These are phyloP conservation scores for Biscogniauxia sp. DNA, from an alignment of 2,329 filamentous ascomycete species.

Conservation along the genomic window DNA sequence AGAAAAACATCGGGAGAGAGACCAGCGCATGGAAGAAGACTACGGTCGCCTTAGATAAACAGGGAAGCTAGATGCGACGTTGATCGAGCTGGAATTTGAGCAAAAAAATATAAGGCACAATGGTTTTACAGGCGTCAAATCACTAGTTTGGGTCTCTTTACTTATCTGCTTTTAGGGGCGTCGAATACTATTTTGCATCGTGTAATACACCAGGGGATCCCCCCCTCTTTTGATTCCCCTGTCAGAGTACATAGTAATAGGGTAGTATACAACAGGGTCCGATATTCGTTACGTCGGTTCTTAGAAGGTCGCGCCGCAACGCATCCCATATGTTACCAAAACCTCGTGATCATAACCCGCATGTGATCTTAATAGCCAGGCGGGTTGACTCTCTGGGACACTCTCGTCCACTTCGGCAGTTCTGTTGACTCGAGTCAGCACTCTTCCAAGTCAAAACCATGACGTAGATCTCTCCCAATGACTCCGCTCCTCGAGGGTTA, in stretches of 20 bases:
- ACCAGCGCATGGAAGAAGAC: conserved; percentile 51
- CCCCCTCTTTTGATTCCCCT: not conserved
- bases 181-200: not conserved
- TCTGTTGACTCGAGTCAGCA: conserved; percentile 47
- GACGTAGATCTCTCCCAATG: not conserved
- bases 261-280: not conserved
- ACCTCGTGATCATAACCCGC: not conserved
- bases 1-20: conserved; percentile 42
- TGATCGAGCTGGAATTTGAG: conserved; percentile 11
- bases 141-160: not conserved
- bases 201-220: not conserved
- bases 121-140: not conserved
- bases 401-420: conserved; percentile 89
- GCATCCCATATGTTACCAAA: not conserved
- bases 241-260: not conserved
- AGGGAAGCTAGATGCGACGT: conserved; percentile 1
- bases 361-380: conserved; percentile 71
- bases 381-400: conserved; percentile 90
- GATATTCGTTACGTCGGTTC: not conserved
- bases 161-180: not conserved
- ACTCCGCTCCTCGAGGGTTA: not conserved
- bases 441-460: not conserved
- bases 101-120: too few species aligned
- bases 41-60: conserved; percentile 55
- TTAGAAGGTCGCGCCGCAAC: not conserved